Evolutionary conservation across 2,329 filamentous ascomycete species (phyloP), one percentile per base, ranked within the genome.

Genomic region (Acrocalymma vagum): DNA sequence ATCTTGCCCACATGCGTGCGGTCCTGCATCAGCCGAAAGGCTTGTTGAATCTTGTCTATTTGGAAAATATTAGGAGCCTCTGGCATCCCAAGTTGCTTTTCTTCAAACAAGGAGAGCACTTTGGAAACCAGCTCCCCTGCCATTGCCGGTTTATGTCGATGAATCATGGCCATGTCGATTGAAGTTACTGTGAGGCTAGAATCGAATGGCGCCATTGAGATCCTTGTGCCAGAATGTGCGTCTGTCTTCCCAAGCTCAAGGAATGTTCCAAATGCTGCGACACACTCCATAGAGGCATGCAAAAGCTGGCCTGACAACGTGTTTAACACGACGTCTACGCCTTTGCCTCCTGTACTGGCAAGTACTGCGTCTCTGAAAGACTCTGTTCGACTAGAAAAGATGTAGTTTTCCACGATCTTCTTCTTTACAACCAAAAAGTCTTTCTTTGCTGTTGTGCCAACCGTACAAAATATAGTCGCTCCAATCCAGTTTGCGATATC

Each of bases 221-320:
- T 28, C 15, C 42, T 34, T 2, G 14, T 36, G 15, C 31, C 41
- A 2, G 15, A 18, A 22, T 35, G 28, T 4, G 37, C 7, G 17
- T 49, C 40, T 7, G 15, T 31, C 9, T 35, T 37, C 2, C 49
- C 48, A 33, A 63, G 47, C 27, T 63, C 52, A 5, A 62, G 16
- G 9, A 61, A 51, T 14, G 31, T 33, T 9, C 60, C 60, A 33
- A 51, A 47, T 16, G 49, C 30, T 0, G 76, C 76, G 3, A 80
- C 58, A 29, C 73, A 77, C 5, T 66, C 52, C 72, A 74, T 80
- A 0, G 71, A 74, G 0, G 67, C 67, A 3, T 53, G 52, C 1
- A 70, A 46, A 4, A 48, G 29, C n/a, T 63, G 52, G 1, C 66
- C 67, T 17, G 52, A 39, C 1, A 58, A 26, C 1, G 44, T 46